These are phyloP conservation scores for Saturnispora ahearnii DNA, from an alignment of 805 yeast species.

Conservation along the genomic window DNA sequence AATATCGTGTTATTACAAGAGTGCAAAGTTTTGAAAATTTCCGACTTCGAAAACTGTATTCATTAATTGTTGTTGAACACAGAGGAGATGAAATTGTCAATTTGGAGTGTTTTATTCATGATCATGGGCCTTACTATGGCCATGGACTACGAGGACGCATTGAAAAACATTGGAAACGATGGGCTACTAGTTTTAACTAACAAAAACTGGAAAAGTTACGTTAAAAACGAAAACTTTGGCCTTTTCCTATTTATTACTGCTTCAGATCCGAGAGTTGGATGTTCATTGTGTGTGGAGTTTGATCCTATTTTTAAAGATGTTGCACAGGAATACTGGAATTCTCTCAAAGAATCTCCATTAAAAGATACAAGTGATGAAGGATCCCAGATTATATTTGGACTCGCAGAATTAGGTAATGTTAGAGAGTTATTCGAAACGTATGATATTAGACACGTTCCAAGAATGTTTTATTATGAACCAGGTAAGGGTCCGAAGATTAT, in stretches of 20 bases:
- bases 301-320: slow-evolving; percentile 55
- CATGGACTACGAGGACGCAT: slow-evolving; percentile 16
- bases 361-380: slow-evolving; percentile 28
- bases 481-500: slow-evolving; percentile 19
- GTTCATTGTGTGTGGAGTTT: slow-evolving; percentile 63
- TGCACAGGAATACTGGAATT: slow-evolving; percentile 48
- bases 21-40: not conserved
- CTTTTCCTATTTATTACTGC: slow-evolving; percentile 67
- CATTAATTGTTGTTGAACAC: not conserved
- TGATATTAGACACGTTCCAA: slow-evolving; percentile 67
- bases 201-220: slow-evolving; percentile 44
- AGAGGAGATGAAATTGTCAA: not conserved
- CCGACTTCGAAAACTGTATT: not conserved
- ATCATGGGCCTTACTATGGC: slow-evolving; percentile 13
- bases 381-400: slow-evolving; percentile 50
- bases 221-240: slow-evolving; percentile 58
- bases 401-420: slow-evolving; percentile 60
- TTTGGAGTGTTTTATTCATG: slow-evolving; percentile 3
- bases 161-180: slow-evolving; percentile 9
- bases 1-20: not conserved
- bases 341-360: slow-evolving; percentile 34
- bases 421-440: slow-evolving; percentile 44
- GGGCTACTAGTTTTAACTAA: slow-evolving; percentile 37
- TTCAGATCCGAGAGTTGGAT: slow-evolving; percentile 60
- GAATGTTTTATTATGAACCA: slow-evolving; percentile 36